These are phyloP conservation scores for Fusarium pseudonygamai DNA, from an alignment of 2,329 filamentous ascomycete genomes.

Conservation along the genomic window DNA sequence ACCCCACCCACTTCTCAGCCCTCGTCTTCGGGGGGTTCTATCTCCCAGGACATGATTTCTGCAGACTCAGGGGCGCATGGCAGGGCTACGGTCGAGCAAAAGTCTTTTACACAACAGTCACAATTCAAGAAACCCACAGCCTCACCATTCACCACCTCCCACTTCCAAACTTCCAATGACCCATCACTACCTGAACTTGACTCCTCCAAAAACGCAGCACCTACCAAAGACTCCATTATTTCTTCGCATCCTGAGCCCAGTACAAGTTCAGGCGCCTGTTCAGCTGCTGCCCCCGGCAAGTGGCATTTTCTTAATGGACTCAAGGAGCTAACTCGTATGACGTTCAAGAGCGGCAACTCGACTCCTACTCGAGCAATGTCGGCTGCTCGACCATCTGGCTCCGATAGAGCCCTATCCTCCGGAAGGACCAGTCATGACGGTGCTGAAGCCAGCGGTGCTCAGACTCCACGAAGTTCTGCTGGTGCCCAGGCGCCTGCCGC, in stretches of 20 bases:
- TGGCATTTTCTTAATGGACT: conserved; percentile 74
- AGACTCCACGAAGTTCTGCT: conserved; percentile 58
- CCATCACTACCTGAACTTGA: conserved; percentile 35
- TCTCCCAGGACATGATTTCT: conserved; percentile 42
- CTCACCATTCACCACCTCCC: conserved; percentile 43
- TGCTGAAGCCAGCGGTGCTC: conserved; percentile 60
- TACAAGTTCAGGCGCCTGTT: conserved; percentile 58
- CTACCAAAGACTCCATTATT: conserved; percentile 31
- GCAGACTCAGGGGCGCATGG: conserved; percentile 38
- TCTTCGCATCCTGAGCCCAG: conserved; percentile 50
- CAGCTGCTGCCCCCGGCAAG: conserved; percentile 55
- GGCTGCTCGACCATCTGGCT: conserved; percentile 62
- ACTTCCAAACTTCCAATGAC: conserved; percentile 39
- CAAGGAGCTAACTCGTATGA: conserved; percentile 86
- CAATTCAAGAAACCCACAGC: conserved; percentile 35
- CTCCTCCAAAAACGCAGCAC: conserved; percentile 31
- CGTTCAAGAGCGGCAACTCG: conserved; percentile 89
- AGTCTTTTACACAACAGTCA: conserved; percentile 32
- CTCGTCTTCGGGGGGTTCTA: conserved; percentile 50
- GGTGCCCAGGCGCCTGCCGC: conserved; percentile 74
- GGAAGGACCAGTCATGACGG: conserved; percentile 54
- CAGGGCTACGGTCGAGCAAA: conserved; percentile 35
- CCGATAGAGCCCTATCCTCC: conserved; percentile 53
- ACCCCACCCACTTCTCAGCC: conserved; percentile 65
- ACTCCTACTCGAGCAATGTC: conserved; percentile 91